Evolutionary conservation across 1,139 yeast species (phyloP).

Genomic region (Nakaseomyces bracarensis): DNA sequence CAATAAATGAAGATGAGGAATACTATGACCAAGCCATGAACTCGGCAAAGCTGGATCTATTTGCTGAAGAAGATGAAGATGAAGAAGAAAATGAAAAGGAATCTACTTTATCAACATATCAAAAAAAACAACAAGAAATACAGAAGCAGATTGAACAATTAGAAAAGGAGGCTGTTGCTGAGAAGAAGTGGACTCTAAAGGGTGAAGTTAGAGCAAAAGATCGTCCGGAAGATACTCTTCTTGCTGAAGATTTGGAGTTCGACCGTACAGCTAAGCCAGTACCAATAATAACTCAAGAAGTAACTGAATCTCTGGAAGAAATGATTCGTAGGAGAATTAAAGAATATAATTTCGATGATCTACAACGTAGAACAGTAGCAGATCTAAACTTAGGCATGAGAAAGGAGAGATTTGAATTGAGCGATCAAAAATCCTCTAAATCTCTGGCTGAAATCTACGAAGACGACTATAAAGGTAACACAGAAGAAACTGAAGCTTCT

Average conservation of each 20-base stretch:
- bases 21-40: conserved; percentile 52
- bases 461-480: conserved; percentile 59
- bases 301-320: conserved; percentile 80
- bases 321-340: conserved; percentile 74
- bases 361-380: conserved; percentile 61
- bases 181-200: conserved; percentile 87
- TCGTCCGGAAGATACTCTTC: conserved; percentile 75
- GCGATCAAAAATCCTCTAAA: conserved; percentile 77
- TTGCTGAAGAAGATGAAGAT: conserved; percentile 39
- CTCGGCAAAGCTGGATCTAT: conserved; percentile 54
- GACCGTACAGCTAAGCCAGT: conserved; percentile 76
- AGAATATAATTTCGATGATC: conserved; percentile 72
- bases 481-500: conserved; percentile 37
- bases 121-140: conserved; percentile 70
- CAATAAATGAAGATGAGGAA: conserved; percentile 30
- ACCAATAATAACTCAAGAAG: conserved; percentile 85
- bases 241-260: conserved; percentile 61
- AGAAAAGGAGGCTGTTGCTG: conserved; percentile 82
- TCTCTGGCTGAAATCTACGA: conserved; percentile 91
- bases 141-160: conserved; percentile 68
- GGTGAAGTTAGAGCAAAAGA: conserved; percentile 83
- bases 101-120: conserved; percentile 59
- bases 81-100: conserved; percentile 37
- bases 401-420: conserved; percentile 55
- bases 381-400: conserved; percentile 39